These are phyloP conservation scores for Mycena rosella DNA, from an alignment of 768 basidiomycete genomes.

Conservation along the genomic window DNA sequence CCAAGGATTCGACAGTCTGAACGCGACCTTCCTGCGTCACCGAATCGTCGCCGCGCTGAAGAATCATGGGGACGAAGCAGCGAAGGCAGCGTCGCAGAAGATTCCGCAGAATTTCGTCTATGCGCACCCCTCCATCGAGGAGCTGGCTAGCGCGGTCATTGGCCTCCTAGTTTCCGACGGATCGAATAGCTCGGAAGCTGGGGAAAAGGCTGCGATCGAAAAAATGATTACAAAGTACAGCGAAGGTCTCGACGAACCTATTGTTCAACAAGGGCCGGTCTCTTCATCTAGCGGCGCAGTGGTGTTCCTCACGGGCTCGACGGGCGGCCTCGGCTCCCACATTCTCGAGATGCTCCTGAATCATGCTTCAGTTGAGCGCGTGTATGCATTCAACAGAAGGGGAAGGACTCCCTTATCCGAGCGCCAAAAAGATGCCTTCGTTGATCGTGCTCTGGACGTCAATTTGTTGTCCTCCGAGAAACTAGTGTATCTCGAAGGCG, in stretches of 20 bases:
- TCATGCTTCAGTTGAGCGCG: slow-evolving; percentile 24
- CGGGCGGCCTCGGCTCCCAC: slow-evolving; percentile 49
- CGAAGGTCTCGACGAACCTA: slow-evolving; percentile 35
- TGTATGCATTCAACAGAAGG: slow-evolving; percentile 52
- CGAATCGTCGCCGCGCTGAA: no score
- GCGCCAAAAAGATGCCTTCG: slow-evolving; percentile 24
- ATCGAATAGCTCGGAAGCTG: not conserved
- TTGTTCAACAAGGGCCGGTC: not conserved
- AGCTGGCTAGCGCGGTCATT: slow-evolving; percentile 46
- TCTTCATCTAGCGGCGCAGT: slow-evolving; percentile 39
- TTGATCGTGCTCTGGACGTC: slow-evolving; percentile 24
- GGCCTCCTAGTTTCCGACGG: slow-evolving; percentile 29
- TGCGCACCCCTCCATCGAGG: slow-evolving; percentile 52
- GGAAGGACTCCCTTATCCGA: not conserved
- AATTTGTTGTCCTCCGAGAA: slow-evolving; percentile 15
- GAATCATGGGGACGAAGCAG: no score
- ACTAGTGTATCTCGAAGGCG: slow-evolving; percentile 47
- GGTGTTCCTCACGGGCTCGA: slow-evolving; percentile 48
- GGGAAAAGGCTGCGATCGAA: slow-evolving; percentile 45
- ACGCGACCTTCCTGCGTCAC: no score
- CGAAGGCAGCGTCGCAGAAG: no score
- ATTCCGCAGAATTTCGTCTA: no score
- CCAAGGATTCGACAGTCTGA: slow-evolving; percentile 52
- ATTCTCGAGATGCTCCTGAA: slow-evolving; percentile 36
- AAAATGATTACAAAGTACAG: slow-evolving; percentile 53